These are phyloP conservation scores for Talaromyces amestolkiae DNA, from an alignment of 2,329 filamentous ascomycete genomes.

Conservation along the genomic window DNA sequence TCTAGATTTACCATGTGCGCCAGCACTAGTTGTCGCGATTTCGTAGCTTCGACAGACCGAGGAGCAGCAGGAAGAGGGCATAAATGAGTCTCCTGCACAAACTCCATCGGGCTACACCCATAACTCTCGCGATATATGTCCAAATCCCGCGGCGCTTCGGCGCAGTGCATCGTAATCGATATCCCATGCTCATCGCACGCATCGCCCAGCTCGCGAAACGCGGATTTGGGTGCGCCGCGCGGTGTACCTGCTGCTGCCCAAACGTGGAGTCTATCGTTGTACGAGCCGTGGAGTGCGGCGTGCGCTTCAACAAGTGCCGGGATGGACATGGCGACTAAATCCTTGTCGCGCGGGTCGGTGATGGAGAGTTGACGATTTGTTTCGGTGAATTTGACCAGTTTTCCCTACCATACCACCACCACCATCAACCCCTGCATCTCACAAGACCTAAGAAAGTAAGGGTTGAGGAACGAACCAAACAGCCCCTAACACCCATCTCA, in stretches of 20 bases:
- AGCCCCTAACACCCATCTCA: slow-evolving; percentile 35
- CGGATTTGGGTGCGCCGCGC: slow-evolving; percentile 38
- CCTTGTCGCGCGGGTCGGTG: slow-evolving; percentile 29
- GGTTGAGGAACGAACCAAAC: slow-evolving; percentile 22
- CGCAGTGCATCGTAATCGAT: slow-evolving; percentile 48
- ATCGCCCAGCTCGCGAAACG: slow-evolving; percentile 38
- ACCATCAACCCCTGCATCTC: neutral
- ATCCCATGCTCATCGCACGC: slow-evolving; percentile 38
- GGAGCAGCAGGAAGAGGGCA: neutral
- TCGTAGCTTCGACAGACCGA: neutral
- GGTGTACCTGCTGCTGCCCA: slow-evolving; percentile 49
- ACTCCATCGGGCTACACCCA: slow-evolving; percentile 36
- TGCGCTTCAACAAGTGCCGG: slow-evolving; percentile 26
- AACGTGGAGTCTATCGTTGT: slow-evolving; percentile 51
- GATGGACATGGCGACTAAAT: slow-evolving; percentile 30
- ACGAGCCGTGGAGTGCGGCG: slow-evolving; percentile 21
- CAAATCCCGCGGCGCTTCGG: slow-evolving; percentile 36
- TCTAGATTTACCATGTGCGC: slow-evolving; percentile 53
- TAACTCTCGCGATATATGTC: slow-evolving; percentile 27
- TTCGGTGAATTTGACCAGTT: slow-evolving; percentile 27
- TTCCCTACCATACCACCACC: neutral
- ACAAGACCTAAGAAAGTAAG: neutral
- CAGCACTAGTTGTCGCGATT: slow-evolving; percentile 39
- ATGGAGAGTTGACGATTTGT: slow-evolving; percentile 29
- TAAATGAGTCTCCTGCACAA: slow-evolving; percentile 37